Base-by-base conservation (phyloP, 371 early-diverging fungal species). In the Phascolomyces articulosus region DNA sequence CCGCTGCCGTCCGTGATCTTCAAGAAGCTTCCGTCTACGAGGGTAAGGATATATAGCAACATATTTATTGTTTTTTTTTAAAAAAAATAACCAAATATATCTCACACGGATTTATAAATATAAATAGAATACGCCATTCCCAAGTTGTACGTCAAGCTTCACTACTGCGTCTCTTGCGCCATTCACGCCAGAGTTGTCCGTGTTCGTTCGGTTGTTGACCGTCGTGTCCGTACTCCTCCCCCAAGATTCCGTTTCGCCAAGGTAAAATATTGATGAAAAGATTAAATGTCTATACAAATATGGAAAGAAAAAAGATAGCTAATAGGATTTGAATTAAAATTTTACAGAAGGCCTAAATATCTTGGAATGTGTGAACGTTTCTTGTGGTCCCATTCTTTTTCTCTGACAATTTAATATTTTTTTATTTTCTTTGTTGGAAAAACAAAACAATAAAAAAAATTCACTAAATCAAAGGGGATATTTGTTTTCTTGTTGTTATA, bases 151-250 rank as follows among this genome's bases (percentile, higher is more conserved):
- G 86, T 96, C 87, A 98, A 98, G 90, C 85, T 90, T 68, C 95
- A 94, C 77, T 94, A 97, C 92, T 99, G 99, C 83, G 86, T 99
- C 65, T 94, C 95, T 40, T 98, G 99, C 89, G 99, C 98, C 61
- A 96, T 98, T 75, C 98, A 98, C 90, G 81, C 91, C 68, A 91
- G 93, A 79, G 89, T 96, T 62, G 98, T 99, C 71, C 94, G 96
- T 85, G 96, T 96, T 51, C 93, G 99, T 73, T 95, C 95, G 72
- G 81, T 83, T 68, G 87, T 74, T 40, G 92, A 86, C 72, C 93
- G 98, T 78, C 92, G 96, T 79, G 90, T 89, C 87, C 92, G 99
- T 81, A 86, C 90, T 75, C 95, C 96, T 66, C 97, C 97, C 67
- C 89, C 85, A 69, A 86, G 94, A 68, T 88, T 91, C 88, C 84